Base-by-base conservation (phyloP, 352 stramenopile species). In the Phytophthora sp. region DNA sequence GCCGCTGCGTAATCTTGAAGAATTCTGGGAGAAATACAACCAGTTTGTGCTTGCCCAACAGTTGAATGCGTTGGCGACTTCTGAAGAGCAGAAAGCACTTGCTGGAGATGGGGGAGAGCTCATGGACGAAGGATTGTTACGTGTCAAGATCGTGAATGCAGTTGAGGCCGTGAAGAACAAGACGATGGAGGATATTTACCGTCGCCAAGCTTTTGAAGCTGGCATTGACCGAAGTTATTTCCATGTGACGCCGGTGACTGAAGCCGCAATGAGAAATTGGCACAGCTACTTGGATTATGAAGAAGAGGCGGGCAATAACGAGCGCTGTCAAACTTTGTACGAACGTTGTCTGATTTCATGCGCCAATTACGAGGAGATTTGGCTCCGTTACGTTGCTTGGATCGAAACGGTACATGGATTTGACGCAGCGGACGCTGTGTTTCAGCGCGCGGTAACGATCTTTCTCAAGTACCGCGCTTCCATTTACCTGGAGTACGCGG, bases 1-100 rank as follows among this genome's bases (percentile, higher is more conserved):
- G 23, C 83, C 85, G 31, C 55, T 93, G 56, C 86, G 77, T 38
- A 93, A 93, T 63, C 61, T 93, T 31, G 85, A 91, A 16, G 85
- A 93, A 45, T 91, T 93, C 20, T 93, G 85, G 85, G 85, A 93
- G 35, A 91, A 90, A 56, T 93, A 93, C 68, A 93, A 93, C 63
- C 82, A 91, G 54, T 93, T 91, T 67, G 83, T 93, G 20, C 54
- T 93, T 18, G 83, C 83, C 4, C 85, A 93, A 64, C 82, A 89
- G 54, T 56, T 93, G 38, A 69, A 74, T 57, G 77, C 76, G 18
- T 51, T 93, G 16, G 85, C 82, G 21, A 91, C 82, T 18, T 54
- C 63, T 7, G 82, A 91, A 27, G 85, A 93, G 29, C 75, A 90
- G 27, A 80, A 82, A 23, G 72, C 70, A 15, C 74, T 93, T 42